Conservation (phyloP, 306 rosid species). For the Quercus variabilis region DNA sequence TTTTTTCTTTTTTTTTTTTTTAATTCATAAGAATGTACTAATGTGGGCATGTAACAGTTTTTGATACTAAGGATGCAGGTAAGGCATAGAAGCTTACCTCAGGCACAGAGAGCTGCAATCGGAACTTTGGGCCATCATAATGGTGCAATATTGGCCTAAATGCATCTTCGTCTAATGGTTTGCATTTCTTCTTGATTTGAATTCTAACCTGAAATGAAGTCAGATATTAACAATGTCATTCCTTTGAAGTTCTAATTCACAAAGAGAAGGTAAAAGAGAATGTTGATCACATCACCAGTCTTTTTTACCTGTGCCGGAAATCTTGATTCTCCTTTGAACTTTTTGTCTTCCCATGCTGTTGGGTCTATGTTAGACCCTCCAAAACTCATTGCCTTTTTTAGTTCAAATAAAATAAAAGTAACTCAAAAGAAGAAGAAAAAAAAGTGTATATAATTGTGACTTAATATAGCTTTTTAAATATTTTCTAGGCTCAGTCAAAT, state of each 20-base stretch:
- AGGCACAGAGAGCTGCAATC: slow-evolving; percentile 24
- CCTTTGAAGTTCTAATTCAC: background rate
- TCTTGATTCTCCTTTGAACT: slow-evolving; percentile 28
- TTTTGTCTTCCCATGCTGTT: slow-evolving; percentile 29
- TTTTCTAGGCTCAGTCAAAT: background rate
- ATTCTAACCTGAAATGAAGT: slow-evolving; percentile 14
- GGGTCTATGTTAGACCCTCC: slow-evolving; percentile 34
- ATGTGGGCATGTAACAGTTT: too few species aligned
- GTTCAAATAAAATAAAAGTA: background rate
- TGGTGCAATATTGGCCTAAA: slow-evolving; percentile 26
- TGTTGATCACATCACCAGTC: background rate
- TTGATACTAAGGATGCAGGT: background rate
- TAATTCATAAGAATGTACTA: too few species aligned
- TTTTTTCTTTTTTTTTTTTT: too few species aligned
- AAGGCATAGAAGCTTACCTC: slow-evolving; percentile 10
- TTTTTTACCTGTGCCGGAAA: slow-evolving; percentile 25
- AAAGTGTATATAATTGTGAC: background rate
- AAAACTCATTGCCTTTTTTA: slow-evolving; percentile 25
- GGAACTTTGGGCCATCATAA: slow-evolving; percentile 34
- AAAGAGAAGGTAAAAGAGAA: background rate
- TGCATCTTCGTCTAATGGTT: slow-evolving; percentile 23
- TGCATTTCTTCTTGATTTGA: slow-evolving; percentile 19
- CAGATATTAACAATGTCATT: background rate
- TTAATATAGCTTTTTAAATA: background rate
- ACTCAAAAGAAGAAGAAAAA: too few species aligned